Conservation (phyloP, 1,284 basidiomycete species). For the Malassezia yamatoensis region DNA sequence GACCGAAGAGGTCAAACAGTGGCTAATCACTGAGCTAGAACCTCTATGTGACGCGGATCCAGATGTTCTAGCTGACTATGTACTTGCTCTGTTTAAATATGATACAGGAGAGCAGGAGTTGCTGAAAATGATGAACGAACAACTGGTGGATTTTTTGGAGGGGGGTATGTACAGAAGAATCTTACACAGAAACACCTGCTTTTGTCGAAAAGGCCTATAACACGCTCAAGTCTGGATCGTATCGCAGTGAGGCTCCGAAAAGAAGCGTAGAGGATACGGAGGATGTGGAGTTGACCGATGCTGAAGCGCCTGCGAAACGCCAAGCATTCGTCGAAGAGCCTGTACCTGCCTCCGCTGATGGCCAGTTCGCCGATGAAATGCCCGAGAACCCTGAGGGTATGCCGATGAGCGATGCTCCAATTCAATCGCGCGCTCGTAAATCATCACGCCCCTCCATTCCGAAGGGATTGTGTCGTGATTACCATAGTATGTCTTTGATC, state of each 20-base stretch:
- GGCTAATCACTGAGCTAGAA: slow-evolving; percentile 15
- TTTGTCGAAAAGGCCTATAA: slow-evolving; percentile 79
- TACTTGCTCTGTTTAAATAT: slow-evolving; percentile 84
- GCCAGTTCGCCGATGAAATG: slow-evolving; percentile 4
- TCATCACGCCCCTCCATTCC: slow-evolving; percentile 5
- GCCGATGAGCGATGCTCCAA: slow-evolving; percentile 1
- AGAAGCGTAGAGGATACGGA: slow-evolving; percentile 2
- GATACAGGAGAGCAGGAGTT: slow-evolving; percentile 73
- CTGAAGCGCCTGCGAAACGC: slow-evolving; percentile 3
- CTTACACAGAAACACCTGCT: slow-evolving; percentile 50
- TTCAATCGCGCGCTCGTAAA: slow-evolving; percentile 10
- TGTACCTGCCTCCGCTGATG: neutral
- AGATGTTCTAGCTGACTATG: slow-evolving; percentile 81
- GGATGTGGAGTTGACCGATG: neutral
- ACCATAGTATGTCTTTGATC: slow-evolving; percentile 25
- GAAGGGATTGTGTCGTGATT: slow-evolving; percentile 41
- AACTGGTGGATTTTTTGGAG: slow-evolving; percentile 84
- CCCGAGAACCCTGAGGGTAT: slow-evolving; percentile 7
- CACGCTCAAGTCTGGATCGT: slow-evolving; percentile 50
- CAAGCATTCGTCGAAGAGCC: slow-evolving; percentile 4
- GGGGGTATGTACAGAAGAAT: slow-evolving; percentile 54
- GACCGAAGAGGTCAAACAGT: slow-evolving; percentile 11
- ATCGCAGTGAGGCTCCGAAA: slow-evolving; percentile 17
- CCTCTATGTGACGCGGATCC: slow-evolving; percentile 77
- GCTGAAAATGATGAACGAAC: slow-evolving; percentile 63